Evolutionary conservation across 495 filamentous ascomycete genomes (phyloP).

Genomic region (Penicillium chermesinum): DNA sequence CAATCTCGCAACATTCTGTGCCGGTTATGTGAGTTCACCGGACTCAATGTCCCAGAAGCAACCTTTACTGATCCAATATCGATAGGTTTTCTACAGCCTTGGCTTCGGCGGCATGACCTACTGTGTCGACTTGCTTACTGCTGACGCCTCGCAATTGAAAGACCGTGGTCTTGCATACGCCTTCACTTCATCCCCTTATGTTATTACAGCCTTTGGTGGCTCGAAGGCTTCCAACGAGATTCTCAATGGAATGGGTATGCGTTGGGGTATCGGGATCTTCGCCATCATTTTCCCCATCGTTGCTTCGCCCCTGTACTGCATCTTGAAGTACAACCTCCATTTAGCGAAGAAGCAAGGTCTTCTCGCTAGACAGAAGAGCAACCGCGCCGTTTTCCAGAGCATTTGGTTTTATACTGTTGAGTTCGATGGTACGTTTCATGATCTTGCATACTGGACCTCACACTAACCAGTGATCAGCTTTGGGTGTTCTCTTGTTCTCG

Average conservation of each 20-base stretch:
- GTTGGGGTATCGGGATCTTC: slow-evolving; percentile 56
- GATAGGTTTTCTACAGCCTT: slow-evolving; percentile 43
- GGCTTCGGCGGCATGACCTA: slow-evolving; percentile 53
- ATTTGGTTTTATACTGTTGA: slow-evolving; percentile 49
- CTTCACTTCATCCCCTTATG: slow-evolving; percentile 48
- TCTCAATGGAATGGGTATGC: slow-evolving; percentile 46
- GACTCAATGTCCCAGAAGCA: background rate
- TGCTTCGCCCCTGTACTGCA: slow-evolving; percentile 39
- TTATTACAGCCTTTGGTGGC: slow-evolving; percentile 37
- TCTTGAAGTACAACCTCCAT: slow-evolving; percentile 46
- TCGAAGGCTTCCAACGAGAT: slow-evolving; percentile 29
- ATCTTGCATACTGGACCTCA: background rate
- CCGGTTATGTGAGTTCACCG: slow-evolving; percentile 37
- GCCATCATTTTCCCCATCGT: slow-evolving; percentile 52
- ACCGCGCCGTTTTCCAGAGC: slow-evolving; percentile 34
- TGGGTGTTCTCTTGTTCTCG: slow-evolving; percentile 51
- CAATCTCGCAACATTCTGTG: slow-evolving; percentile 44
- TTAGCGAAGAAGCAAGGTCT: slow-evolving; percentile 45
- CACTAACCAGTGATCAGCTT: background rate
- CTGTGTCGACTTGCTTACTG: slow-evolving; percentile 50
- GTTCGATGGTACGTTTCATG: slow-evolving; percentile 49
- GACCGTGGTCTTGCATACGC: slow-evolving; percentile 57
- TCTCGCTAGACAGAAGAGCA: slow-evolving; percentile 27
- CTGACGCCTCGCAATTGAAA: slow-evolving; percentile 54
- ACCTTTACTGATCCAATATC: background rate